A percentile compares a stretch with the other conserved stretches of the same genome.
These are phyloP conservation scores for Phaeodactylum tricornutum DNA, from an alignment of 108 stramenopile species.

Conservation along the genomic window DNA sequence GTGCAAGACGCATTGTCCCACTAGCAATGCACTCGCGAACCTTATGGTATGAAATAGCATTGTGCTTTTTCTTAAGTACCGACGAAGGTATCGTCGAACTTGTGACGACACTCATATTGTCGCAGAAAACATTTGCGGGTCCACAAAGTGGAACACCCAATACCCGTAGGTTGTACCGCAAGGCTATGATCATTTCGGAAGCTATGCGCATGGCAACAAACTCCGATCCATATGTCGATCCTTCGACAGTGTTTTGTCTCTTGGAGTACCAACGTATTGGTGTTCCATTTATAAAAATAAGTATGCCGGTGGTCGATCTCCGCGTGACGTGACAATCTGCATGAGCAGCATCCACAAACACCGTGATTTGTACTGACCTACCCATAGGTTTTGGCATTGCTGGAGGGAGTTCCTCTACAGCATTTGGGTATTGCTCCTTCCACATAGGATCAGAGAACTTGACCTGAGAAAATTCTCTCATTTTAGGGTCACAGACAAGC, in stretches of 20 bases:
- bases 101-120: constrained; percentile 30
- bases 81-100: constrained; percentile 24
- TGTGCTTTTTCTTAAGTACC: constrained; percentile 32
- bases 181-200: constrained; percentile 25
- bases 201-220: constrained; percentile 28
- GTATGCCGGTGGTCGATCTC: constrained; percentile 37
- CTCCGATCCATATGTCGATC: constrained; percentile 42
- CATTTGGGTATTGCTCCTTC: constrained; percentile 14
- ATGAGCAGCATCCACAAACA: constrained; percentile 46
- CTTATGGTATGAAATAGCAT: constrained; percentile 34
- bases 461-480: neutral
- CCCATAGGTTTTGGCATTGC: constrained; percentile 25
- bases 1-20: constrained; percentile 4
- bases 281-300: constrained; percentile 41
- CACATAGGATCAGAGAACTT: constrained; percentile 5
- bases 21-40: constrained; percentile 26
- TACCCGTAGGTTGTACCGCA: constrained; percentile 48
- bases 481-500: constrained; percentile 25
- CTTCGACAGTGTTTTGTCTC: constrained; percentile 47
- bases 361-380: constrained; percentile 7
- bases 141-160: constrained; percentile 34
- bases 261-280: constrained; percentile 39
- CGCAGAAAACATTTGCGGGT: constrained; percentile 18
- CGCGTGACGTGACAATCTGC: constrained; percentile 33
- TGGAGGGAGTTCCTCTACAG: constrained; percentile 16